Conservation (phyloP, 2,329 filamentous ascomycete species). For the Botrytis paeoniae region DNA sequence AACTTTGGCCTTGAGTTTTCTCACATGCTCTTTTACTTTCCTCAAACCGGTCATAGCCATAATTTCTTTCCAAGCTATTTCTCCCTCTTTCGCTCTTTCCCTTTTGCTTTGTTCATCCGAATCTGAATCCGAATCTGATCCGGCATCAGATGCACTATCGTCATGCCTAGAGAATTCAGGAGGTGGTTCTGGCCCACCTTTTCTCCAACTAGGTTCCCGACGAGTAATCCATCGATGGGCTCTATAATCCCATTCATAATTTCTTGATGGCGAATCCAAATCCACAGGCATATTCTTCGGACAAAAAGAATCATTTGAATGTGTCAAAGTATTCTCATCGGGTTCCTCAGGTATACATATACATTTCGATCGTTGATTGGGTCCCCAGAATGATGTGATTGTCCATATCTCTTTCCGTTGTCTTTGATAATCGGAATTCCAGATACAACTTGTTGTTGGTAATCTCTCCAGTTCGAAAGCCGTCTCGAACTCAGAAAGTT, state of each 20-base stretch:
- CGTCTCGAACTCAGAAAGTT: conserved; percentile 1
- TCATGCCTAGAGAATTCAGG: background rate
- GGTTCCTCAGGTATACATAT: background rate
- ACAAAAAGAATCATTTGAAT: background rate
- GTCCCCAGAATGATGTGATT: background rate
- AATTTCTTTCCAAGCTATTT: conserved; percentile 46
- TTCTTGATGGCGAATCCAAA: background rate
- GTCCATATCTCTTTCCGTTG: conserved; percentile 19
- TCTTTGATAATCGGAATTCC: conserved; percentile 24
- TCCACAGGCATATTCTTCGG: background rate
- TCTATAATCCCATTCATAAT: conserved; percentile 11
- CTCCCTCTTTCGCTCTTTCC: conserved; percentile 41
- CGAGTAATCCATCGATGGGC: background rate
- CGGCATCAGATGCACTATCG: background rate
- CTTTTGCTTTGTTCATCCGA: background rate
- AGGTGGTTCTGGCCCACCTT: background rate
- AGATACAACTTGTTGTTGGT: conserved; percentile 20
- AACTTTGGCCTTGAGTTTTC: conserved; percentile 49
- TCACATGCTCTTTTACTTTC: conserved; percentile 50
- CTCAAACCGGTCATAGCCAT: conserved; percentile 55
- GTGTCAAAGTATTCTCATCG: background rate
- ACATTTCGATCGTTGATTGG: conserved; percentile 7
- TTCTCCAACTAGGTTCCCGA: background rate
- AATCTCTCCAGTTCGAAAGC: conserved; percentile 4
- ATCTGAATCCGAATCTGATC: background rate